Percentiles rank a stretch among this genome's conserved stretches.
Evolutionary conservation across 2,329 filamentous ascomycete species (phyloP).

Genomic region (Chrysoporthe austroafricana): DNA sequence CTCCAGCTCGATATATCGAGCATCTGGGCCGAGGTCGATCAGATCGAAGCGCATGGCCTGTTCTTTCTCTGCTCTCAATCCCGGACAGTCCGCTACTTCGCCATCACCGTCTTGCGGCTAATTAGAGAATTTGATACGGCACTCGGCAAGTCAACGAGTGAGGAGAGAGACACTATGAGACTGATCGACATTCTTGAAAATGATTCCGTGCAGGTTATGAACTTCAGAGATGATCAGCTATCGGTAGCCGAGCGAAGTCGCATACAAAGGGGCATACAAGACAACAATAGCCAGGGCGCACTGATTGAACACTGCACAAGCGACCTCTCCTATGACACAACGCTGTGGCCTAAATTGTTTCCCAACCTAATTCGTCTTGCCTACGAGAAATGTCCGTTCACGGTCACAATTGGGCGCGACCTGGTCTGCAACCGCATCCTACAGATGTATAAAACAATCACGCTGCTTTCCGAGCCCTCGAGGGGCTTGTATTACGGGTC

Average conservation of each 20-base stretch:
- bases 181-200: conserved; percentile 93
- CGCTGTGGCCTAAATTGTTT: conserved; percentile 97
- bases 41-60: conserved; percentile 92
- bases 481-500: conserved; percentile 67
- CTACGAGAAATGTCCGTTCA: conserved; percentile 88
- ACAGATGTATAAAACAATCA: conserved; percentile 89
- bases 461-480: conserved; percentile 74
- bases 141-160: conserved; percentile 67
- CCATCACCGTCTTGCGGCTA: conserved; percentile 87
- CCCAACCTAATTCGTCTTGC: conserved; percentile 91
- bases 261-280: conserved; percentile 85
- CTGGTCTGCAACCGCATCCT: conserved; percentile 89
- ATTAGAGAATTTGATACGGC: conserved; percentile 94
- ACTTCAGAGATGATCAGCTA: conserved; percentile 88
- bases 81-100: conserved; percentile 82
- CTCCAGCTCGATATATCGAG: conserved; percentile 83
- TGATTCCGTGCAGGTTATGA: conserved; percentile 85
- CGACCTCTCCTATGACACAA: conserved; percentile 91
- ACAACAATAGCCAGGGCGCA: conserved; percentile 80
- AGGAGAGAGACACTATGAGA: conserved; percentile 67
- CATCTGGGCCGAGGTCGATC: conserved; percentile 91
- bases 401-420: conserved; percentile 87
- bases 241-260: conserved; percentile 92
- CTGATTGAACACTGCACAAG: conserved; percentile 94
- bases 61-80: conserved; percentile 99